Percentiles rank a stretch among this genome's conserved stretches.
phyloP scores from a whole-genome alignment of 352 stramenopile species.

The Phytophthora ramorum region DNA sequence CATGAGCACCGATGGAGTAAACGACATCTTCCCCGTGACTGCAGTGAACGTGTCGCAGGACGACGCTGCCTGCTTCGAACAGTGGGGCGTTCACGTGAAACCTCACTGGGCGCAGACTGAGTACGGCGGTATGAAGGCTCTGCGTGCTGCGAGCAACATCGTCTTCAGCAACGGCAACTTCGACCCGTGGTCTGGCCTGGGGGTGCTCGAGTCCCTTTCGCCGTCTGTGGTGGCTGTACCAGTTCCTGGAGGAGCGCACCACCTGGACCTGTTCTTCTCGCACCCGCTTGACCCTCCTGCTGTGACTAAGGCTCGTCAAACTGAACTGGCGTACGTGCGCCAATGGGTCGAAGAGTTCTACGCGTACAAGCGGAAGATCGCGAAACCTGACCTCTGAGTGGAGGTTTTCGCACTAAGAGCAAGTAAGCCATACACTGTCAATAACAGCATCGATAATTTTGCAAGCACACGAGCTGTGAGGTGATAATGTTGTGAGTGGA shows the following conservation, averaged over 20 bases:
- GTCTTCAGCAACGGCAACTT: slow-evolving; percentile 75
- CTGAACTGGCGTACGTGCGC: slow-evolving; percentile 49
- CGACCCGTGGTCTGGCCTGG: slow-evolving; percentile 65
- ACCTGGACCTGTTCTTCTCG: slow-evolving; percentile 67
- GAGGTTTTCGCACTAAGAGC: neutral
- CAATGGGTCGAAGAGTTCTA: slow-evolving; percentile 68
- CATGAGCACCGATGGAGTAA: slow-evolving; percentile 45
- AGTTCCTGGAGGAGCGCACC: slow-evolving; percentile 55
- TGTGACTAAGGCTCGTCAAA: slow-evolving; percentile 43
- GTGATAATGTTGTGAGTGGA: too few relatives aligned
- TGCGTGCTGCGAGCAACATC: slow-evolving; percentile 60
- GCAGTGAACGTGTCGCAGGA: slow-evolving; percentile 38
- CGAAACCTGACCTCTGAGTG: slow-evolving; percentile 13
- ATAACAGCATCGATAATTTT: neutral
- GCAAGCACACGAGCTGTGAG: neutral
- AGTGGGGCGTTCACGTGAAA: slow-evolving; percentile 57
- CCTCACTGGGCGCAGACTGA: slow-evolving; percentile 49
- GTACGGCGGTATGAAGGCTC: slow-evolving; percentile 60
- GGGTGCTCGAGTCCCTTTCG: slow-evolving; percentile 49
- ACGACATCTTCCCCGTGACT: slow-evolving; percentile 43
- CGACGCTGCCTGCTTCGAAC: slow-evolving; percentile 39
- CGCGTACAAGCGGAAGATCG: slow-evolving; percentile 26
- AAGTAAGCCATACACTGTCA: neutral
- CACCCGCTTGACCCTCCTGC: slow-evolving; percentile 53
- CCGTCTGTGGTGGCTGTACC: slow-evolving; percentile 47